A percentile compares a stretch with the other conserved stretches of the same genome.
These are phyloP conservation scores for Colletotrichum lindemuthianum DNA, from an alignment of 2,329 filamentous ascomycete species.

Conservation along the genomic window DNA sequence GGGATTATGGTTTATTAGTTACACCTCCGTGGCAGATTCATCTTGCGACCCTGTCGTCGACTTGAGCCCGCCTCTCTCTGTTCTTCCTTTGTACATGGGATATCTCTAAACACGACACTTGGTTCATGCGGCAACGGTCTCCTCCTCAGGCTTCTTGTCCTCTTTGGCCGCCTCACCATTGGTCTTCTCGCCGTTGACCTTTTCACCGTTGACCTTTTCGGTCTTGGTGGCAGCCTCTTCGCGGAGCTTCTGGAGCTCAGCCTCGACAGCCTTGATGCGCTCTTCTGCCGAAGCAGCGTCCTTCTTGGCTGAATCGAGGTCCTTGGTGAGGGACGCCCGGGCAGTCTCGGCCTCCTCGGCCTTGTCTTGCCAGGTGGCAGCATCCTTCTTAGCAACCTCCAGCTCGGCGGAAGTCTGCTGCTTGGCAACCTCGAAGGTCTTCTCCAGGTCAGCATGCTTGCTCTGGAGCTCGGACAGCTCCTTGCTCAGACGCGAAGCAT, in stretches of 20 bases:
- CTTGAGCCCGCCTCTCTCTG: neutral
- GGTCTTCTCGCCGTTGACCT: slow-evolving; percentile 49
- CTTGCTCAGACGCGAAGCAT: slow-evolving; percentile 23
- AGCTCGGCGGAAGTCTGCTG: slow-evolving; percentile 15
- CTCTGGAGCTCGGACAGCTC: slow-evolving; percentile 22
- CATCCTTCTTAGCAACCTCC: slow-evolving; percentile 31
- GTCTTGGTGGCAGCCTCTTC: slow-evolving; percentile 40
- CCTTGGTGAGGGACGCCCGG: slow-evolving; percentile 24
- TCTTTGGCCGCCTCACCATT: slow-evolving; percentile 42
- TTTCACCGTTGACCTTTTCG: slow-evolving; percentile 42
- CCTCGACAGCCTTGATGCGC: slow-evolving; percentile 33
- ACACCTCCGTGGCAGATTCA: slow-evolving; percentile 12
- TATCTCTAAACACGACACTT: neutral
- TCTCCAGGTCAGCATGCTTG: slow-evolving; percentile 27
- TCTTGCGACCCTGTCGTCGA: slow-evolving; percentile 20
- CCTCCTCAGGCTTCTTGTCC: slow-evolving; percentile 35
- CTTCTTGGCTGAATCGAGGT: slow-evolving; percentile 40
- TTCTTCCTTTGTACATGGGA: slow-evolving; percentile 23
- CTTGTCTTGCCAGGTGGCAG: slow-evolving; percentile 26
- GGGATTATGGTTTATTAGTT: slow-evolving; percentile 30
- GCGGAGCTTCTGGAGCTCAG: slow-evolving; percentile 43
- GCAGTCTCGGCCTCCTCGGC: slow-evolving; percentile 16
- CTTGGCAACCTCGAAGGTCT: slow-evolving; percentile 25
- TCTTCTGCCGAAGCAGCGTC: slow-evolving; percentile 38
- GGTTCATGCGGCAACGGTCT: slow-evolving; percentile 33